Evolutionary conservation across 2,329 filamentous ascomycete genomes (phyloP).

Genomic region (Chaetothyriales sp.): DNA sequence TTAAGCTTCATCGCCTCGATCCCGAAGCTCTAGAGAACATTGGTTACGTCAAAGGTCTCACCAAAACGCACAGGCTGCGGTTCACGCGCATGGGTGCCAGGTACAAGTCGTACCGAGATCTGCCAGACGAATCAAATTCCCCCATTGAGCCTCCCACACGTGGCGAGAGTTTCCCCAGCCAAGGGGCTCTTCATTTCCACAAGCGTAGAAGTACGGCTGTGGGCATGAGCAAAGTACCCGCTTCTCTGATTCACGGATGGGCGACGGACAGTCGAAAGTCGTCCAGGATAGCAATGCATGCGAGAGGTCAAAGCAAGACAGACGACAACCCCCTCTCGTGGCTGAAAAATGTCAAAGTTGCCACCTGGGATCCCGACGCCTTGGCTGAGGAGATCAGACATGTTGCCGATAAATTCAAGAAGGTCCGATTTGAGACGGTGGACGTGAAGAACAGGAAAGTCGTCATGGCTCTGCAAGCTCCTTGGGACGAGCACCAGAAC

Average conservation of each 20-base stretch:
- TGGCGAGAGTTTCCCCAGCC: conserved; percentile 15
- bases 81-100: conserved; percentile 70
- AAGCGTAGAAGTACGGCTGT: conserved; percentile 26
- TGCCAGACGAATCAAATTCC: conserved; percentile 43
- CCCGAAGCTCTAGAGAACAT: conserved; percentile 51
- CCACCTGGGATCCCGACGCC: conserved; percentile 39
- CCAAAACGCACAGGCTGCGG: conserved; percentile 50
- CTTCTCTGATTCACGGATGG: conserved; percentile 32
- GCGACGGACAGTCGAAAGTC: conserved; percentile 35
- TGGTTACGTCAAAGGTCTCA: conserved; percentile 57
- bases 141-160: conserved; percentile 10
- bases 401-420: conserved; percentile 47
- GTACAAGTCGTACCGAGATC: conserved; percentile 73
- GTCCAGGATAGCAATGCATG: conserved; percentile 35
- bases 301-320: conserved; percentile 32
- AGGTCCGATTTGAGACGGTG: conserved; percentile 46
- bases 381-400: conserved; percentile 49
- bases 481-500: conserved; percentile 42
- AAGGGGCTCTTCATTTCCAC: conserved; percentile 7
- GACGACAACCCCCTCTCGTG: conserved; percentile 48
- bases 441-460: conserved; percentile 41
- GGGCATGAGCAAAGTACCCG: conserved; percentile 39
- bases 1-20: conserved; percentile 64
- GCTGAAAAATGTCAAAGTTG: conserved; percentile 53
- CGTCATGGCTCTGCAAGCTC: conserved; percentile 45